Base-by-base conservation (phyloP, 257 asterid genomes). In the Eucommia ulmoides region DNA sequence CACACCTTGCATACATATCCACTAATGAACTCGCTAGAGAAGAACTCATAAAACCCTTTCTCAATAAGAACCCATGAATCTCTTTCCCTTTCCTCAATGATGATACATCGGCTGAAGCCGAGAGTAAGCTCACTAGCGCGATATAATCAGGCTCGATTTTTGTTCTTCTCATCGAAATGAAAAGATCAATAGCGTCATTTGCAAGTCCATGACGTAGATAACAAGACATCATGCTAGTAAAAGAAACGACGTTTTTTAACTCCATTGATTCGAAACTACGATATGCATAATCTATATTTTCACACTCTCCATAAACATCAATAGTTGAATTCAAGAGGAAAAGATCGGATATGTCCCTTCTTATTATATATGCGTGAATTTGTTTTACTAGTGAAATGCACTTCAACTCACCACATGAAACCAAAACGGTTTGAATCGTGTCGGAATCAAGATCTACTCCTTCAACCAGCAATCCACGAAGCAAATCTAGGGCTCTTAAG, bases 181-280 rank as follows among this genome's bases (percentile, higher is more conserved):
- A 79, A 58, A 80, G 82, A 49, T 56, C 60, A 56, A 78, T 88
- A 22, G 96, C 93, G 63, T 83, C 76, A 22, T 66, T 35, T 23
- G 94, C 68, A 52, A 76, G 74, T 22, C 92, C 92, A 53, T 80
- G 81, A 22, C 58, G 64, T 51, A 74, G 67, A 58, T 69, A 85
- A 47, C 93, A 76, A 64, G 74, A 67, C 33, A 89, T 75, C 77
- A 89, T 78, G 81, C 80, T 75, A 11, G 96, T 82, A 79, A 85
- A 85, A 33, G 93, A 74, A 19, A 89, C 75, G 8, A 78, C 74
- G 61, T 74, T 75, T 56, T 80, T 76, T 16, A 41, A 55, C 56
- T 63, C 71, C 19, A 77, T 75, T 19, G 20, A 59, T 55, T 46
- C 60, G 56, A 85, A 80, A 25, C 65, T 26, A 14, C 49, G 56